These are phyloP conservation scores for Pichia californica DNA, from an alignment of 805 yeast species.

Conservation along the genomic window DNA sequence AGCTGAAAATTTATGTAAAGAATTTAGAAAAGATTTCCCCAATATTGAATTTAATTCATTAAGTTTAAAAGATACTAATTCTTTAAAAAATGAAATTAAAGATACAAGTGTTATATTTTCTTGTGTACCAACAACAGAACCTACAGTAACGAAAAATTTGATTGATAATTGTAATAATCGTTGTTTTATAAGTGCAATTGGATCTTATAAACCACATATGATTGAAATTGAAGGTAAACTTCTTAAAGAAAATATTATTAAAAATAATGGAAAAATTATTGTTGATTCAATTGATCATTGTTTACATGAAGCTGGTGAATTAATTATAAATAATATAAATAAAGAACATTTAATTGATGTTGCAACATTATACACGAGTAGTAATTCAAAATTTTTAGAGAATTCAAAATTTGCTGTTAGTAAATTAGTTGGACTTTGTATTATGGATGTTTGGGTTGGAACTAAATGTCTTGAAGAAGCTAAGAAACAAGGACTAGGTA, in stretches of 20 bases:
- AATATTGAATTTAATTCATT: slow-evolving; percentile 16
- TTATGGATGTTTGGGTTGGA: slow-evolving; percentile 58
- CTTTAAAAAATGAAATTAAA: slow-evolving; percentile 25
- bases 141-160: slow-evolving; percentile 33
- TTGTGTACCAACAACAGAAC: slow-evolving; percentile 51
- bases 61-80: slow-evolving; percentile 12
- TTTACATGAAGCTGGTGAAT: slow-evolving; percentile 58
- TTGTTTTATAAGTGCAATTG: slow-evolving; percentile 52
- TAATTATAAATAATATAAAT: slow-evolving; percentile 40
- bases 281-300: slow-evolving; percentile 58
- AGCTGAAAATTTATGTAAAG: slow-evolving; percentile 28
- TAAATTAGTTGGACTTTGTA: slow-evolving; percentile 57
- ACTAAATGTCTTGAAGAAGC: slow-evolving; percentile 33
- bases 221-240: slow-evolving; percentile 46
- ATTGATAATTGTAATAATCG: slow-evolving; percentile 26
- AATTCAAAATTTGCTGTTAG: slow-evolving; percentile 33
- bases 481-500: slow-evolving; percentile 23
- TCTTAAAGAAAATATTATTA: slow-evolving; percentile 31
- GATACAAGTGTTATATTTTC: slow-evolving; percentile 47
- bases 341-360: slow-evolving; percentile 40
- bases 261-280: slow-evolving; percentile 36
- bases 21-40: slow-evolving; percentile 28
- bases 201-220: slow-evolving; percentile 66
- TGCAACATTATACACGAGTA: slow-evolving; percentile 37
- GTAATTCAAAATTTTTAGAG: slow-evolving; percentile 3